Conservation (phyloP, 208 protist species). For the Trypanosoma platydactyli region DNA sequence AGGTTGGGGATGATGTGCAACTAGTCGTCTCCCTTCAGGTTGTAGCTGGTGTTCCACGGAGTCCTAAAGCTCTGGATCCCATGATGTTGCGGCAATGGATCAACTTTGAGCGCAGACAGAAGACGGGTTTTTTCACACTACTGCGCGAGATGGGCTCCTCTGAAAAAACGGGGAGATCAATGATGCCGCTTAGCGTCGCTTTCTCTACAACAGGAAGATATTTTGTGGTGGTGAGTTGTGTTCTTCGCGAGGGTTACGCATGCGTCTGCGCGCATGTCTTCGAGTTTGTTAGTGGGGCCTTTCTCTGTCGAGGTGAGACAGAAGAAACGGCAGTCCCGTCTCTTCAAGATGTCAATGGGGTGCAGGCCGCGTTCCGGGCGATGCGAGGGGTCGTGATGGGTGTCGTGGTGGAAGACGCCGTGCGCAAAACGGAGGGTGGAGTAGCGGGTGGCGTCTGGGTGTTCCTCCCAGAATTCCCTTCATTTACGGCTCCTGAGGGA, state of each 20-base stretch:
- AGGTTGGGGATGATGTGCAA: constrained; percentile 6
- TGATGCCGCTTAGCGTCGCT: constrained; percentile 40
- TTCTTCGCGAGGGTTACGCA: constrained; percentile 10
- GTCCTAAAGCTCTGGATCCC: constrained; percentile 31
- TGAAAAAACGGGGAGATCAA: not conserved
- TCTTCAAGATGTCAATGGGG: constrained; percentile 1
- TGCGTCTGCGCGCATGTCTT: constrained; percentile 45
- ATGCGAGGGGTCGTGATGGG: constrained; percentile 22
- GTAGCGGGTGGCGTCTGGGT: constrained; percentile 24
- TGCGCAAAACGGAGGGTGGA: not conserved
- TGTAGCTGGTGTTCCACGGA: constrained; percentile 38
- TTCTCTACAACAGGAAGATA: constrained; percentile 45
- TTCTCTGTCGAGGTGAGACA: constrained; percentile 34
- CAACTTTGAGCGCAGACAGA: constrained; percentile 50
- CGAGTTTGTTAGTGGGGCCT: constrained; percentile 43
- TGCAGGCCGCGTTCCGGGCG: constrained; percentile 1
- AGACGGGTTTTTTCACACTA: constrained; percentile 64
- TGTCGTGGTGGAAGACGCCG: constrained; percentile 22
- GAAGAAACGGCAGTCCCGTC: constrained; percentile 18
- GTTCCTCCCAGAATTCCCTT: constrained; percentile 25
- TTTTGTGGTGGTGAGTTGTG: constrained; percentile 45
- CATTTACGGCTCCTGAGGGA: not conserved
- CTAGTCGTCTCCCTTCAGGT: constrained; percentile 42
- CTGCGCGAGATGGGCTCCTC: constrained; percentile 31
- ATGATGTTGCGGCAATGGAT: constrained; percentile 52